phyloP scores from a whole-genome alignment of 495 filamentous ascomycete genomes.

The Astrothelium macrocarpum region DNA sequence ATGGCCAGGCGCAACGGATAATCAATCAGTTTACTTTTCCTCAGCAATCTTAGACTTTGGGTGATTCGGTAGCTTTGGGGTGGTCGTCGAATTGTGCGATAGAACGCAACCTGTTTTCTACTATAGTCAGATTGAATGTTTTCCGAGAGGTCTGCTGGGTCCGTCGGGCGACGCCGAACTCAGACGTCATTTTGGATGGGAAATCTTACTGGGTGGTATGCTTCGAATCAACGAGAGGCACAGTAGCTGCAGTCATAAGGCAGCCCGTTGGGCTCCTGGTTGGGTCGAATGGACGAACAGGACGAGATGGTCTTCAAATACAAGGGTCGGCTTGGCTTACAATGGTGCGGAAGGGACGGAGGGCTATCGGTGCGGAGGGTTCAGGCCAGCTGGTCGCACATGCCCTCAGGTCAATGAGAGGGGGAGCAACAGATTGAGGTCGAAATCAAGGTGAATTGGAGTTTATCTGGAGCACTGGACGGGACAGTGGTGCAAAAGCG shows the following conservation, averaged over 20 bases:
- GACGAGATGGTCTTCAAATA: neutral
- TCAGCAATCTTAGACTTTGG: too few species aligned
- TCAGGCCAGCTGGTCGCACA: neutral
- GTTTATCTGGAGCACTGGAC: neutral
- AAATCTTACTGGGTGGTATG: neutral
- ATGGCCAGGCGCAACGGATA: neutral
- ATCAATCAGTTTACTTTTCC: too few species aligned
- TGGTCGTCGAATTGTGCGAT: neutral
- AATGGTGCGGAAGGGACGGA: neutral
- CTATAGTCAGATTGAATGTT: neutral
- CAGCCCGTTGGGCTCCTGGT: neutral
- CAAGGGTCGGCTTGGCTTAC: neutral
- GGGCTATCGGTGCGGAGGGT: neutral
- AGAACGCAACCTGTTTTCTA: neutral
- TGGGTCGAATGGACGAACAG: neutral
- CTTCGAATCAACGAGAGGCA: neutral
- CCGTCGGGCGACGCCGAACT: neutral
- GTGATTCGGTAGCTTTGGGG: neutral
- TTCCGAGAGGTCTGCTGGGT: neutral
- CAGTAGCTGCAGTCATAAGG: neutral
- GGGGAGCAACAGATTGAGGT: neutral
- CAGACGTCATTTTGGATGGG: neutral
- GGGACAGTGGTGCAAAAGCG: neutral
- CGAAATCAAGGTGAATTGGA: neutral
- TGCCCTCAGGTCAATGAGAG: neutral